Conservation (phyloP, 306 rosid genomes). For the Pyrus communis region DNA sequence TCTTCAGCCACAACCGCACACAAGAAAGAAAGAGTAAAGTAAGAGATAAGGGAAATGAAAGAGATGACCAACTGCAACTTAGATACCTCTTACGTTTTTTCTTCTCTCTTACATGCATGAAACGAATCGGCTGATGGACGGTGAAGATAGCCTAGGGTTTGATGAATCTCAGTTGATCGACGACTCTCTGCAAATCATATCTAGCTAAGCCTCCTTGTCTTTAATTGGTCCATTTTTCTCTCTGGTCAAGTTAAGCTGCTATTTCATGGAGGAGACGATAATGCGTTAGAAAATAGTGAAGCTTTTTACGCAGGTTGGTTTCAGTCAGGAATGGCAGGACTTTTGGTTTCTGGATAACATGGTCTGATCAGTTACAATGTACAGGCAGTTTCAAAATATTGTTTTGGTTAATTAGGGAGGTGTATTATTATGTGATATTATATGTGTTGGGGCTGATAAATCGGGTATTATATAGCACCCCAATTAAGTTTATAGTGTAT, state of each 20-base stretch:
- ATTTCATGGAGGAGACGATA: background rate
- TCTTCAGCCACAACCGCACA: constrained; percentile 9
- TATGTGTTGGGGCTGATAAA: background rate
- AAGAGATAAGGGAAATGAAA: background rate
- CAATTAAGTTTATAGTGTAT: background rate
- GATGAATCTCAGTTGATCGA: background rate
- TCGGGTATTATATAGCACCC: background rate
- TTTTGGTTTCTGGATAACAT: background rate
- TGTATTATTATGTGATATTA: background rate
- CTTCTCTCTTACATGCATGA: constrained; percentile 25
- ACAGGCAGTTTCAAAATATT: background rate
- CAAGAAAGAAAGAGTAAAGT: constrained; percentile 18
- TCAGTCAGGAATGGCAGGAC: background rate
- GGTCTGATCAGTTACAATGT: background rate
- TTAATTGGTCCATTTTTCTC: background rate
- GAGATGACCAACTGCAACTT: background rate
- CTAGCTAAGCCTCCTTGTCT: background rate
- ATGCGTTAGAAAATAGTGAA: background rate
- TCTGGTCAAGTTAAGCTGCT: background rate
- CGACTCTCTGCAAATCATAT: background rate
- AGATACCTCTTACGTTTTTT: background rate
- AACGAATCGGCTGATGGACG: constrained; percentile 19
- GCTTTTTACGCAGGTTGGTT: background rate
- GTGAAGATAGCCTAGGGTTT: constrained; percentile 10
- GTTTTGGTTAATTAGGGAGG: background rate